Base-by-base conservation (phyloP, 2,329 filamentous ascomycete species). In the Cryphonectria radicalis region DNA sequence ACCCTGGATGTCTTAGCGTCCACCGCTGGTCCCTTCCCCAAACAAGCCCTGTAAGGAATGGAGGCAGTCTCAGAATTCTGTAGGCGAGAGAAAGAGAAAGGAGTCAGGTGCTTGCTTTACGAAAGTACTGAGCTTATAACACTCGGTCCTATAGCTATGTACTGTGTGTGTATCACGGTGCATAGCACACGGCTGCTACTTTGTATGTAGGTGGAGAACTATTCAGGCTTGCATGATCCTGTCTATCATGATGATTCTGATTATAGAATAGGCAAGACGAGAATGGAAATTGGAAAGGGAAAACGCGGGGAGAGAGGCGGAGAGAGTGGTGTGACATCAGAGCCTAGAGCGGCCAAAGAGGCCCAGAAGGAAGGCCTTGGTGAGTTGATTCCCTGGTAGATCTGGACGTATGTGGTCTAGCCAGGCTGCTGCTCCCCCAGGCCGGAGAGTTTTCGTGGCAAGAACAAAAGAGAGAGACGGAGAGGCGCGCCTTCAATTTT, bases 241-340 rank as follows among this genome's bases (percentile, higher is more conserved):
- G 46, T 50, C 46, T 50, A 50, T 50, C 46, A n/a, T 50, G 7
- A 50, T 19, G 8, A 40, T 46, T 46, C 1, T 28, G 28, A 32
- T 32, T 32, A 32, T 32, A 50, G 46, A 50, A 50, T n/a, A 7
- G 22, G 43, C 43, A 50, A 50, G 4, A 50, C 13, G 43, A 11
- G 46, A 50, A 6, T 22, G 17, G 19, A 8, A 7, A 11, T 40
- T 35, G 4, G 6, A 60, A 14, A 10, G 25, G 8, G 19, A n/a
- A 66, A 55, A 66, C 63, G 46, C 63, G 32, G 64, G 46, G 64
- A 67, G 64, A 67, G 43, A 67, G 35, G 64, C 46, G 46, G 64
- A 42, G 46, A 22, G 35, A 60, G 40, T 67, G 65, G 65, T 43
- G 65, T 67, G 65, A 67, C 65, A 67, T 60, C 53, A 67, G 37